Evolutionary conservation across 1,284 basidiomycete species (phyloP).

Genomic region (Volvariella surrecta): DNA sequence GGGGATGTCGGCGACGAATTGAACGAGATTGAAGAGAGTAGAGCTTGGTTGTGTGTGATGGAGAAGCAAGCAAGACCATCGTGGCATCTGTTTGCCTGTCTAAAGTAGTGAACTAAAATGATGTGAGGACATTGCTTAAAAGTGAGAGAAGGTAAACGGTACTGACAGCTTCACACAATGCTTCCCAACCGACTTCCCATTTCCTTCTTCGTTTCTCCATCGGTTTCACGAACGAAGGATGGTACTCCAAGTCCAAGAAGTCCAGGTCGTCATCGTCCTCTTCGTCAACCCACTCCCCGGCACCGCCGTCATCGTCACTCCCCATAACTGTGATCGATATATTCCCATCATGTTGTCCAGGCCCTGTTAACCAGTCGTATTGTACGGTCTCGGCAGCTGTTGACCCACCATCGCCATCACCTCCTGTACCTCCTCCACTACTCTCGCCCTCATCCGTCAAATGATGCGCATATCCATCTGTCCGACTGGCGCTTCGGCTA

Average conservation of each 20-base stretch:
- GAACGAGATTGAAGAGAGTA: slow-evolving; percentile 57
- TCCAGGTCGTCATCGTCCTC: slow-evolving; percentile 61
- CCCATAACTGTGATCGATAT: slow-evolving; percentile 13
- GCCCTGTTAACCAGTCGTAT: slow-evolving; percentile 4
- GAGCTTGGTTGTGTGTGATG: slow-evolving; percentile 58
- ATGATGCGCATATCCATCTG: slow-evolving; percentile 25
- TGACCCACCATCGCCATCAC: neutral
- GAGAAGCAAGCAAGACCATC: slow-evolving; percentile 62
- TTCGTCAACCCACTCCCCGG: slow-evolving; percentile 68
- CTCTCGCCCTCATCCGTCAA: slow-evolving; percentile 26
- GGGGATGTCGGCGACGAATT: slow-evolving; percentile 43
- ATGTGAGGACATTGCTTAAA: slow-evolving; percentile 8
- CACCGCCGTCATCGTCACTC: slow-evolving; percentile 28
- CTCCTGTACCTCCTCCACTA: slow-evolving; percentile 10
- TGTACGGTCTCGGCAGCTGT: neutral
- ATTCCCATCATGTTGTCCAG: slow-evolving; percentile 11
- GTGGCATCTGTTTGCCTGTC: slow-evolving; percentile 76
- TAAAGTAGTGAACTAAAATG: slow-evolving; percentile 57
- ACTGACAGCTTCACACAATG: slow-evolving; percentile 58
- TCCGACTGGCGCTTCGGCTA: too few relatives aligned
- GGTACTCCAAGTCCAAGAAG: slow-evolving; percentile 65
- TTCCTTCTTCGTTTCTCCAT: slow-evolving; percentile 56
- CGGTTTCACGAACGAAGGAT: slow-evolving; percentile 59
- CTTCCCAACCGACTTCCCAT: slow-evolving; percentile 70
- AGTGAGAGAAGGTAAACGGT: slow-evolving; percentile 4